Percentiles rank a stretch among this genome's conserved stretches.
These are phyloP conservation scores for Kluyveromyces sp. DNA, from an alignment of 1,139 yeast species.

Conservation along the genomic window DNA sequence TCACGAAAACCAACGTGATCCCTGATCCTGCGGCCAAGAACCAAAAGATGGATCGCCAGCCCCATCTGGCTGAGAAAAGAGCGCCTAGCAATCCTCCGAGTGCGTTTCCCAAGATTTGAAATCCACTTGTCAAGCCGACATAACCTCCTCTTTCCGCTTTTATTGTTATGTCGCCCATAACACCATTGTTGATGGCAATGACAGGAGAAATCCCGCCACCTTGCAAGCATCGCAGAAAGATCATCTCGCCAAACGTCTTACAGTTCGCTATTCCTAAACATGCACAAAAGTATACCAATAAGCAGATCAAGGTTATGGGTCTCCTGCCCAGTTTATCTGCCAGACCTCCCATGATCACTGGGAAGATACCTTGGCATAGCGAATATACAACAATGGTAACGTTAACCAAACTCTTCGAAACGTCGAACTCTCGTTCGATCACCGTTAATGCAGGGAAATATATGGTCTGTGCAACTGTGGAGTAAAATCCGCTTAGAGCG, in stretches of 20 bases:
- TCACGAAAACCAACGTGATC: conserved; percentile 33
- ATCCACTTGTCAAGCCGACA: conserved; percentile 55
- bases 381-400: conserved; percentile 66
- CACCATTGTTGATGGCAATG: conserved; percentile 58
- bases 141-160: conserved; percentile 57
- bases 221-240: conserved; percentile 57
- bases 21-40: conserved; percentile 60
- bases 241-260: conserved; percentile 41
- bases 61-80: conserved; percentile 48
- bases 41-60: conserved; percentile 76
- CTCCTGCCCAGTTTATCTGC: conserved; percentile 67
- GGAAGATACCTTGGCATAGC: conserved; percentile 62
- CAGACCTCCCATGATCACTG: conserved; percentile 55
- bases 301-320: conserved; percentile 50
- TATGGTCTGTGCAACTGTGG: conserved; percentile 62
- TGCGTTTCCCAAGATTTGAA: conserved; percentile 65
- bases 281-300: conserved; percentile 47
- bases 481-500: conserved; percentile 47
- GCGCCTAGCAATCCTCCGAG: conserved; percentile 76
- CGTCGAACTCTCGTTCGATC: conserved; percentile 44
- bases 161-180: conserved; percentile 61
- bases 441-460: conserved; percentile 65
- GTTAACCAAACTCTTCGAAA: conserved; percentile 51
- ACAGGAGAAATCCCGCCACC: conserved; percentile 68
- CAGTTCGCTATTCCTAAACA: conserved; percentile 55